phyloP scores from a whole-genome alignment of 2,329 filamentous ascomycete genomes.

The Colletotrichum tanaceti region DNA sequence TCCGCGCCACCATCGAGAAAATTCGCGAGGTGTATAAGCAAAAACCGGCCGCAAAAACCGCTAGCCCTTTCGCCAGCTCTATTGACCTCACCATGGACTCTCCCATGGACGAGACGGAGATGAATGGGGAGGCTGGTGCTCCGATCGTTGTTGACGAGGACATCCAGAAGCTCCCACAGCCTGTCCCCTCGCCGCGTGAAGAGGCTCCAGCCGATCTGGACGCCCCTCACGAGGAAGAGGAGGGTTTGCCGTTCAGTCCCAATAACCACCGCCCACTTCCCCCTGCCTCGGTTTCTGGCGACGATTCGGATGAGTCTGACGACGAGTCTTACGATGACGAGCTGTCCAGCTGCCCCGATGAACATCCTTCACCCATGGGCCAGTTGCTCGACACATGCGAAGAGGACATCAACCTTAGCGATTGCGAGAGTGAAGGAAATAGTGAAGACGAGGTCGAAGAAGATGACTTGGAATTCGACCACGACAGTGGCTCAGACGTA shows the following conservation, averaged over 20 bases:
- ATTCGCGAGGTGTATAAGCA: constrained; percentile 17
- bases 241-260: not conserved
- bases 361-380: constrained; percentile 9
- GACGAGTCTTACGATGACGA: constrained; percentile 12
- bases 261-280: not conserved
- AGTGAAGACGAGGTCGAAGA: constrained; percentile 44
- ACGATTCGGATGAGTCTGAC: constrained; percentile 11
- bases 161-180: not conserved
- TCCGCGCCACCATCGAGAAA: constrained; percentile 26
- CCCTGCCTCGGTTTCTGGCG: not conserved
- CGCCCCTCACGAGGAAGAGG: constrained; percentile 27
- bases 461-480: constrained; percentile 41
- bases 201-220: constrained; percentile 12
- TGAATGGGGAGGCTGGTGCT: not conserved
- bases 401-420: constrained; percentile 31
- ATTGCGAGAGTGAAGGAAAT: constrained; percentile 47
- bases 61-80: not conserved
- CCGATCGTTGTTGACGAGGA: constrained; percentile 17
- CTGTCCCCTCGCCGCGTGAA: not conserved
- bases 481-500: constrained; percentile 13
- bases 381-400: constrained; percentile 12
- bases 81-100: constrained; percentile 31
- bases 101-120: not conserved
- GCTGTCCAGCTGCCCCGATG: constrained; percentile 16
- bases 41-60: not conserved